Evolutionary conservation across 495 filamentous ascomycete genomes (phyloP).

Genomic region (Tricharina praecox): DNA sequence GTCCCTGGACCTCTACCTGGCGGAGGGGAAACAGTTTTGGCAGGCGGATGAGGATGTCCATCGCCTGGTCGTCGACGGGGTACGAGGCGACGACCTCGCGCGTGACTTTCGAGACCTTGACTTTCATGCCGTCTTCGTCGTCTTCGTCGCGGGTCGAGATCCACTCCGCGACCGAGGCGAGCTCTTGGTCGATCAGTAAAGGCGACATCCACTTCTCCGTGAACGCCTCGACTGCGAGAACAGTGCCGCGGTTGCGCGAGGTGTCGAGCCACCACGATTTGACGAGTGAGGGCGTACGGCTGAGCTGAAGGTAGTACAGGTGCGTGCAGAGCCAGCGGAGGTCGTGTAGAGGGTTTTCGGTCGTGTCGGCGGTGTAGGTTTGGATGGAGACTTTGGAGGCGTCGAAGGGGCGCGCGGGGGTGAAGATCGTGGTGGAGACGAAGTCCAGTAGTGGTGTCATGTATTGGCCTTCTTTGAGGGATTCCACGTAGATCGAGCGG

Average conservation of each 20-base stretch:
- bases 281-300: constrained; percentile 54
- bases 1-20: constrained; percentile 53
- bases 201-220: constrained; percentile 77
- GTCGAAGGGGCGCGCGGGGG: constrained; percentile 49
- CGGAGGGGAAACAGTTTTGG: constrained; percentile 68
- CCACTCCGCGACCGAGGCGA: constrained; percentile 61
- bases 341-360: constrained; percentile 44
- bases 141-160: constrained; percentile 42
- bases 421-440: constrained; percentile 47
- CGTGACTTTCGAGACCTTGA: constrained; percentile 53
- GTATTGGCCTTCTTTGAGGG: constrained; percentile 56
- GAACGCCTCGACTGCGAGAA: constrained; percentile 58
- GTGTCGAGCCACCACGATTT: constrained; percentile 75
- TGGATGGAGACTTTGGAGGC: constrained; percentile 49
- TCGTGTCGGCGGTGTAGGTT: constrained; percentile 44
- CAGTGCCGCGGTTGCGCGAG: constrained; percentile 50
- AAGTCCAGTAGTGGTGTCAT: constrained; percentile 56
- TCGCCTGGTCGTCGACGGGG: constrained; percentile 68
- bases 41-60: constrained; percentile 59
- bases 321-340: constrained; percentile 71
- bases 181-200: constrained; percentile 50
- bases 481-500: constrained; percentile 56
- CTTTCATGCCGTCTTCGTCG: constrained; percentile 50
- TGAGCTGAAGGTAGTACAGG: constrained; percentile 66
- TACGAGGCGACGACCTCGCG: constrained; percentile 64